Base-by-base conservation (phyloP, 306 rosid species). In the Dalbergia cultrata region DNA sequence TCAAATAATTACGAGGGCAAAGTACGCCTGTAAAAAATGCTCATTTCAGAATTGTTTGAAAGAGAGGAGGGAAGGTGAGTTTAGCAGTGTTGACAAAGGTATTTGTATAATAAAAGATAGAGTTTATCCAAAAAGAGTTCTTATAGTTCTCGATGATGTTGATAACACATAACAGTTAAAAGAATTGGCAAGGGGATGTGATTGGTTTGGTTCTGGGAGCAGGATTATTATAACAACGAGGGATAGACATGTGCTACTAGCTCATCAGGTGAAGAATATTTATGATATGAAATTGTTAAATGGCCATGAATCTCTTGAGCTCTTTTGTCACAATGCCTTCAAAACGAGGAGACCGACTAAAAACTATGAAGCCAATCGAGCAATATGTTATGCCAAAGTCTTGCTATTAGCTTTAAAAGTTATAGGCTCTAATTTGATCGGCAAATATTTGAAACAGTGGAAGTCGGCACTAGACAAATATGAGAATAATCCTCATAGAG, bases 181-280 rank as follows among this genome's bases (percentile, higher is more conserved):
- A 12, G 2, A 12, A 61, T 61, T 61, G 43, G 41, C 18, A 5
- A 19, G 67, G 4, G 67, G 5, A 31, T 5, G 41, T 2, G 18
- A 61, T 61, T 61, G 67, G 67, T 61, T 61, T 61, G 67, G 41
- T 31, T 5, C 17, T 26, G 67, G 43, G n/a, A 61, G 43, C 17
- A 61, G 18, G 67, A 61, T 61, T 39, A 61, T 61, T 13, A 31
- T 61, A 60, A 60, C 66, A 26, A 61, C 67, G 13, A 31, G 67
- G 41, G 17, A 61, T 31, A 61, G 31, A 14, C 41, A 61, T 61
- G 6, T 61, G 67, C 67, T 26, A 13, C 3, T 5, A 4, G 41
- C 5, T 31, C 41, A 61, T 31, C 4, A 13, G 41, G 41, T 61
- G 0, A 4, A 31, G 6, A 26, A 61, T 0, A 61, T 12, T 12